Percentiles rank a stretch among this genome's conserved stretches.
phyloP scores from a whole-genome alignment of 257 asterid genomes.

The Pogostemon cablin region DNA sequence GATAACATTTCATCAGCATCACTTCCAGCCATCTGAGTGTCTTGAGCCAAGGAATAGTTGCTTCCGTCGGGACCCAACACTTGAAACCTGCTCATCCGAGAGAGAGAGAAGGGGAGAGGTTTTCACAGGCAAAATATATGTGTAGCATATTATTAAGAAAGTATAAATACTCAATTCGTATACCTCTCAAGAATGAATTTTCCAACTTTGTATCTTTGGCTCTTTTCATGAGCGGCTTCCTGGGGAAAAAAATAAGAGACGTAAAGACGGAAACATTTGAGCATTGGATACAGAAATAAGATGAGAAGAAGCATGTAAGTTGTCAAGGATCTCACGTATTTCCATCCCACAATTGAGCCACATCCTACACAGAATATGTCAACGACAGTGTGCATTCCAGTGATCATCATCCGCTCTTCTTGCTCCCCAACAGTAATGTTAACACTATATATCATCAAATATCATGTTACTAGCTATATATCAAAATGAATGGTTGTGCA shows the following conservation, averaged over 20 bases:
- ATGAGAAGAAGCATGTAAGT: not conserved
- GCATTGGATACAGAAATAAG: not conserved
- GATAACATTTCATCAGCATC: slow-evolving; percentile 58
- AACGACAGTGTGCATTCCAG: slow-evolving; percentile 80
- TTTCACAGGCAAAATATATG: not conserved
- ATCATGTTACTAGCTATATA: slow-evolving; percentile 30
- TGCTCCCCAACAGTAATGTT: slow-evolving; percentile 68
- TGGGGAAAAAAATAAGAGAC: not conserved
- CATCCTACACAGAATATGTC: slow-evolving; percentile 87
- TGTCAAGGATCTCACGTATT: slow-evolving; percentile 41
- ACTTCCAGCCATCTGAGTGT: slow-evolving; percentile 49
- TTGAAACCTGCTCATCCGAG: slow-evolving; percentile 49
- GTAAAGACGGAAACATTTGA: not conserved
- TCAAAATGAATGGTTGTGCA: slow-evolving; percentile 21
- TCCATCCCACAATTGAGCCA: slow-evolving; percentile 91
- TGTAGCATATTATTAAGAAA: not conserved
- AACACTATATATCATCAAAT: slow-evolving; percentile 50
- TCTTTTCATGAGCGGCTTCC: slow-evolving; percentile 65
- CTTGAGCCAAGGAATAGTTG: slow-evolving; percentile 48
- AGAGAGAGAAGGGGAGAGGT: slow-evolving; percentile 1
- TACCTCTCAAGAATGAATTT: slow-evolving; percentile 85
- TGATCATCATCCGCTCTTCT: slow-evolving; percentile 79
- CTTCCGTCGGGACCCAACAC: slow-evolving; percentile 81
- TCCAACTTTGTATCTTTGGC: slow-evolving; percentile 81
- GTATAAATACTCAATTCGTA: not conserved